Evolutionary conservation across 2,329 filamentous ascomycete genomes (phyloP).

Genomic region (Aspergillus texensis): DNA sequence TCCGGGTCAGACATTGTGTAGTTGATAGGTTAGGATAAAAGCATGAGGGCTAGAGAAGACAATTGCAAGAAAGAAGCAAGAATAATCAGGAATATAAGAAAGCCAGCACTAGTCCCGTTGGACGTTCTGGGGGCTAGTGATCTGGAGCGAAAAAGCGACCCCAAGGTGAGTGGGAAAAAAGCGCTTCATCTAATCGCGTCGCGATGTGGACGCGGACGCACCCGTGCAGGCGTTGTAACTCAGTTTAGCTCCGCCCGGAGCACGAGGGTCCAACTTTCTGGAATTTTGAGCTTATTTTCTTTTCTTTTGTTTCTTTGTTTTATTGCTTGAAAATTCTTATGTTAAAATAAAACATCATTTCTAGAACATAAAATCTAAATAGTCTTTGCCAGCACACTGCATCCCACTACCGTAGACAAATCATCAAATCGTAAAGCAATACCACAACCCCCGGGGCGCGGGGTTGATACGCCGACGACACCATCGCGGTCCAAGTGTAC

Average conservation of each 20-base stretch:
- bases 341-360: not conserved
- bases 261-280: not conserved
- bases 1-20: constrained; percentile 41
- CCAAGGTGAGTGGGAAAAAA: constrained; percentile 27
- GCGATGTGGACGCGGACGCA: constrained; percentile 35
- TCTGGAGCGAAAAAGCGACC: constrained; percentile 20
- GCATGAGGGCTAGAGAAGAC: constrained; percentile 12
- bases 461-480: not conserved
- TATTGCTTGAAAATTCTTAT: not conserved
- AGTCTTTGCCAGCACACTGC: not conserved
- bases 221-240: constrained; percentile 11
- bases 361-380: not conserved
- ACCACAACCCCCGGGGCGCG: not conserved
- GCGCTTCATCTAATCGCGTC: constrained; percentile 31
- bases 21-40: constrained; percentile 22
- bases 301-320: not conserved
- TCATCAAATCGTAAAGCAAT: too few relatives aligned
- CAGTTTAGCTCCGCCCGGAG: constrained; percentile 1
- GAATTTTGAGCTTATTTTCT: not conserved
- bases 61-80: constrained; percentile 10
- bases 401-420: too few relatives aligned
- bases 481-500: not conserved
- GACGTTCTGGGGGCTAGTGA: not conserved
- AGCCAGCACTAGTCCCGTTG: constrained; percentile 7
- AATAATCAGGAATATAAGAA: constrained; percentile 12